Conservation (phyloP, 2,329 filamentous ascomycete genomes). For the Rhexocercosporidium sp. region DNA sequence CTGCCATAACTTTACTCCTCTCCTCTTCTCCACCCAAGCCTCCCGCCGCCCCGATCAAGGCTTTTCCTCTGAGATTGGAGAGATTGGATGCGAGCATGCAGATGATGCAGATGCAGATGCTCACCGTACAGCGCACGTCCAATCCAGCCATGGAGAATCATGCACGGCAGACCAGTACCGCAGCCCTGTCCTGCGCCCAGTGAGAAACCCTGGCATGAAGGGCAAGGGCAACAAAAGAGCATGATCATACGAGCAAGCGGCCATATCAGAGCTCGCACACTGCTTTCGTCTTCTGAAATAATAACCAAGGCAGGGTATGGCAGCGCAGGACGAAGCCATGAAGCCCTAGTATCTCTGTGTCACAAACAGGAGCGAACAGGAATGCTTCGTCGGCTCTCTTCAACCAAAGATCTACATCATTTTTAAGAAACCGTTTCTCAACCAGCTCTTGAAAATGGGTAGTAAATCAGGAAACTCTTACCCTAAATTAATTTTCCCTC, state of each 20-base stretch:
- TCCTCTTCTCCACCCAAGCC: conserved; percentile 12
- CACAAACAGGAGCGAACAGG: neutral
- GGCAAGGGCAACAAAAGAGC: neutral
- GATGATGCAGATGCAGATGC: neutral
- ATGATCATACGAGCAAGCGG: conserved; percentile 1
- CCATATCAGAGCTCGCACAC: neutral
- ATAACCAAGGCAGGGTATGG: neutral
- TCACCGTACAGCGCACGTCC: conserved; percentile 11
- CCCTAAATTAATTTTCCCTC: neutral
- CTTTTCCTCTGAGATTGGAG: conserved; percentile 12
- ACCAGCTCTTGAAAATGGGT: neutral
- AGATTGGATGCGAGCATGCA: neutral
- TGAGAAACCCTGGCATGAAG: conserved; percentile 1
- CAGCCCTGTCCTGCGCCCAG: conserved; percentile 1
- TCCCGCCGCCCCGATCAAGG: conserved; percentile 11
- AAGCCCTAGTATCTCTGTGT: conserved; percentile 7
- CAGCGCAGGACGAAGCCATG: neutral
- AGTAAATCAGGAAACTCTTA: neutral
- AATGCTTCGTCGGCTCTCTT: neutral
- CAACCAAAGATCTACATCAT: neutral
- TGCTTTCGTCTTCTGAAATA: neutral
- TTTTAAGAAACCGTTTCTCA: neutral
- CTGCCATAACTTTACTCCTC: too few relatives aligned
- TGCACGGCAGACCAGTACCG: conserved; percentile 11
- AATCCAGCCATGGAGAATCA: neutral